Percentiles rank a stretch among this genome's conserved stretches.
These are phyloP conservation scores for Cercospora sojina DNA, from an alignment of 2,329 filamentous ascomycete species.

Conservation along the genomic window DNA sequence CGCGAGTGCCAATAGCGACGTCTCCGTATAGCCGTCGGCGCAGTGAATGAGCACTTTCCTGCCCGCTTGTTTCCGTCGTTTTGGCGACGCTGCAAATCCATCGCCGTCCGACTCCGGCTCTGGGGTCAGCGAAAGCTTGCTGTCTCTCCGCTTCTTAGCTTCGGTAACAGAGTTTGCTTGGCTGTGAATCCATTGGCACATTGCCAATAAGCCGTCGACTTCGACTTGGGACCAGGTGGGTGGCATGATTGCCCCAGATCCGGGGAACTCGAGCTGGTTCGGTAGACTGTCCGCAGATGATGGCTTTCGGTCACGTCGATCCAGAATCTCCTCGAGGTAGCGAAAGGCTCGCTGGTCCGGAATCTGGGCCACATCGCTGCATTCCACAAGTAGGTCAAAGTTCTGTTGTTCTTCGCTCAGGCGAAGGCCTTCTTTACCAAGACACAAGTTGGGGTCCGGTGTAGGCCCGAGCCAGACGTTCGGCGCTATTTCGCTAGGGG, in stretches of 20 bases:
- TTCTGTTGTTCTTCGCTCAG: slow-evolving; percentile 53
- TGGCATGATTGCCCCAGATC: slow-evolving; percentile 86
- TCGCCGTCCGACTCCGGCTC: slow-evolving; percentile 55
- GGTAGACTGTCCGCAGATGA: slow-evolving; percentile 45
- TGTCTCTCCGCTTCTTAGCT: slow-evolving; percentile 41
- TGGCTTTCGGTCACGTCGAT: slow-evolving; percentile 23
- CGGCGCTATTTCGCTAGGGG: slow-evolving; percentile 78
- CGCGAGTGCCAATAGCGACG: slow-evolving; percentile 80
- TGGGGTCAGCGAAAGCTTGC: slow-evolving; percentile 41
- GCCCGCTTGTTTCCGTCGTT: slow-evolving; percentile 38
- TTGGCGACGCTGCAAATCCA: slow-evolving; percentile 50
- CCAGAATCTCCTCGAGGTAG: slow-evolving; percentile 58
- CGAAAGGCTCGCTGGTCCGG: slow-evolving; percentile 67
- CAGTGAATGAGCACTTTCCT: slow-evolving; percentile 86
- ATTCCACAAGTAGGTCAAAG: slow-evolving; percentile 78
- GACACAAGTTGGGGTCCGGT: slow-evolving; percentile 62
- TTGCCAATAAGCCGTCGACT: slow-evolving; percentile 79
- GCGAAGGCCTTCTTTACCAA: slow-evolving; percentile 21
- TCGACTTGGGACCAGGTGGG: slow-evolving; percentile 81
- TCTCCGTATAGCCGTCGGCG: slow-evolving; percentile 94
- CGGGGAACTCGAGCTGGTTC: slow-evolving; percentile 76
- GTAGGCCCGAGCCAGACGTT: slow-evolving; percentile 92
- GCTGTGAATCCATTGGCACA: slow-evolving; percentile 86
- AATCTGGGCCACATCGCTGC: slow-evolving; percentile 78
- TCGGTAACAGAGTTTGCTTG: slow-evolving; percentile 58